Conservation (phyloP, 2,329 filamentous ascomycete genomes). For the Ophiostoma novo-ulmi region DNA sequence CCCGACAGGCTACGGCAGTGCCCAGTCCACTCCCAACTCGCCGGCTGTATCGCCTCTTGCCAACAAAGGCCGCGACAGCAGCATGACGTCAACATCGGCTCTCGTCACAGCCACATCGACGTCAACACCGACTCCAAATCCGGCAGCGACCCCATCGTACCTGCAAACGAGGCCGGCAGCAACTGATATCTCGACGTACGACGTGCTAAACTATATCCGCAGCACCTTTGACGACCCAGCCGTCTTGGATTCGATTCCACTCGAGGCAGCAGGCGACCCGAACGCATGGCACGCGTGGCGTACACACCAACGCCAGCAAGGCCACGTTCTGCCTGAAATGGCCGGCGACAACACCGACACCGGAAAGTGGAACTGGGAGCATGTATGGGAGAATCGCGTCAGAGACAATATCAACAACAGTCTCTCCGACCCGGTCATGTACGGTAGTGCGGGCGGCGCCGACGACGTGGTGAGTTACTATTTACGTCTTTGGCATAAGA, state of each 20-base stretch:
- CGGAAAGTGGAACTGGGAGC: constrained; percentile 95
- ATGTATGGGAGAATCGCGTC: constrained; percentile 89
- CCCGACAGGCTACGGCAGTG: constrained; percentile 27
- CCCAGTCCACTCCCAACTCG: constrained; percentile 32
- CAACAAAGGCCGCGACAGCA: background rate
- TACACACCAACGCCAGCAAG: constrained; percentile 53
- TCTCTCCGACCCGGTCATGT: constrained; percentile 73
- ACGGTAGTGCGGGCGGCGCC: constrained; percentile 55
- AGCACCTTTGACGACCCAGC: constrained; percentile 73
- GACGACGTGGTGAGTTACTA: constrained; percentile 64
- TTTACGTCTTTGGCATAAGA: background rate
- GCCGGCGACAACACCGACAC: constrained; percentile 33
- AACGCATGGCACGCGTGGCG: constrained; percentile 94
- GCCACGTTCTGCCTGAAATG: background rate
- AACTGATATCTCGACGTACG: constrained; percentile 52
- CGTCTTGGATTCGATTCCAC: constrained; percentile 71
- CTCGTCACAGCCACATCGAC: constrained; percentile 23
- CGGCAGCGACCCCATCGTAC: constrained; percentile 34
- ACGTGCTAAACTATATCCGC: constrained; percentile 74
- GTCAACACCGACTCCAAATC: constrained; percentile 22
- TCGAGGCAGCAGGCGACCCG: constrained; percentile 80
- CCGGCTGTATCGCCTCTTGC: background rate
- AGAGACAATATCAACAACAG: constrained; percentile 72
- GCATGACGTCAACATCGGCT: constrained; percentile 23
- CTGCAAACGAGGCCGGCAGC: constrained; percentile 37